Percentiles rank a stretch among this genome's conserved stretches.
These are phyloP conservation scores for Diaporthe sp. DNA, from an alignment of 2,329 filamentous ascomycete species.

Conservation along the genomic window DNA sequence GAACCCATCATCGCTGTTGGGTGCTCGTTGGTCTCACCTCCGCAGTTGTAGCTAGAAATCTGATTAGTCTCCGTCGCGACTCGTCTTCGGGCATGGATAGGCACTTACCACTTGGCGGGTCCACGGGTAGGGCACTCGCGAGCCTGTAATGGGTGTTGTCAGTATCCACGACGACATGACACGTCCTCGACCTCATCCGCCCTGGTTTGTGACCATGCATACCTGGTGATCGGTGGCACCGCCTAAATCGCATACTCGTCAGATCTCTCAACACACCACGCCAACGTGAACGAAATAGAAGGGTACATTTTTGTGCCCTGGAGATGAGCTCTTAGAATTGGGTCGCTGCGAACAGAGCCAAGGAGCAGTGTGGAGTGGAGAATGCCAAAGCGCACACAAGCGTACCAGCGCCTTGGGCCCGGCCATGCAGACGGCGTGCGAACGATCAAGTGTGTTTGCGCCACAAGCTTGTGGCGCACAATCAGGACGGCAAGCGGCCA, in stretches of 20 bases:
- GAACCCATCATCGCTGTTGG: not conserved
- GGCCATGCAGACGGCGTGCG: not conserved
- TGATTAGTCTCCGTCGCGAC: not conserved
- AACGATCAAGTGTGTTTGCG: not conserved
- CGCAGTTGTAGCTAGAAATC: constrained; percentile 53
- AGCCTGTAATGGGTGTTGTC: constrained; percentile 66
- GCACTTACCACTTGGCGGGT: constrained; percentile 81
- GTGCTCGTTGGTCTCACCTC: constrained; percentile 41
- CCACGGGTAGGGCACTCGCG: constrained; percentile 90
- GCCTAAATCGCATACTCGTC: constrained; percentile 63
- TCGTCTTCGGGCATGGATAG: not conserved
- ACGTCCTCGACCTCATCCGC: constrained; percentile 40
- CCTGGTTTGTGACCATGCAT: constrained; percentile 55
- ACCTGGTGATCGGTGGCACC: constrained; percentile 83
- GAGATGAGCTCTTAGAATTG: constrained; percentile 43
- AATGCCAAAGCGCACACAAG: constrained; percentile 4
- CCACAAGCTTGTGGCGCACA: constrained; percentile 1
- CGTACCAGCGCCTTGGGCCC: constrained; percentile 1
- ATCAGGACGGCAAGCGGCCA: not conserved
- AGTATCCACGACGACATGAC: constrained; percentile 44
- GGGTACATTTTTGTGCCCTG: constrained; percentile 35
- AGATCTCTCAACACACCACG: constrained; percentile 48
- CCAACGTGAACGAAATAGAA: constrained; percentile 37
- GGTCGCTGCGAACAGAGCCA: constrained; percentile 26
- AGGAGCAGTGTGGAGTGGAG: constrained; percentile 5